Evolutionary conservation across 1,284 basidiomycete genomes (phyloP), one percentile per base, ranked within the genome.

Genomic region (Leucocoprinus gongylophorus): DNA sequence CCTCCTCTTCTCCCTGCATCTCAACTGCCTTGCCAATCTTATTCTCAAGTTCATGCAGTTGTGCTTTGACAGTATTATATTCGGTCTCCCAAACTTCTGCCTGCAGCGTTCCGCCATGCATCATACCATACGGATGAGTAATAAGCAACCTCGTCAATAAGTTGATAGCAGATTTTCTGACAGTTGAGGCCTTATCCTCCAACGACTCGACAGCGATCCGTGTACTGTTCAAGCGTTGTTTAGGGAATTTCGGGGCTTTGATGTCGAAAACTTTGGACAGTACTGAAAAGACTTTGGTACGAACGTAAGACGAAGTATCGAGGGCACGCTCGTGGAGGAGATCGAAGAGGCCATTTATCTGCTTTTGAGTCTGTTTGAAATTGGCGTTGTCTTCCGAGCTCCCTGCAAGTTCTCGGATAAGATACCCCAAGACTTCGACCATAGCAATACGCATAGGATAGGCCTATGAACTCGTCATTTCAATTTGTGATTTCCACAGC

Each of bases 361-460:
- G 88, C 62, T 91, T 92, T 64, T 88, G 80, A 43, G 79, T 79
- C 55, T 85, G 80, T 46, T 79, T 74, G 32, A 74, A 67, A 46
- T 80, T 75, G 48, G 75, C 75, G 29, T 74, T 76, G 51, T 75
- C 73, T 30, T 80, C 81, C 39, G 79, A 76, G 1, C 78, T 75
- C 42, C 69, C 67, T 0, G 86, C 80, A 7, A 95, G 78, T 58
- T 95, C 88, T 37, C 76, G 74, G 62, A 97, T 91, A 53, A 95
- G 78, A 46, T 75, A 71, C 3, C 90, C 91, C 35, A 95, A 81
- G 54, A 94, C 80, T 65, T 95, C 93, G 44, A 97, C 81, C 51
- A 97, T 77, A 1, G 90, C 91, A 72, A 94, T 91, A 33, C 97
- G 89, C 85, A 99, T 95, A 0, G 93, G 91, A 62, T 98, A 97